These are phyloP conservation scores for Eutrema heterophyllum DNA, from an alignment of 345 rosid species.

Conservation along the genomic window DNA sequence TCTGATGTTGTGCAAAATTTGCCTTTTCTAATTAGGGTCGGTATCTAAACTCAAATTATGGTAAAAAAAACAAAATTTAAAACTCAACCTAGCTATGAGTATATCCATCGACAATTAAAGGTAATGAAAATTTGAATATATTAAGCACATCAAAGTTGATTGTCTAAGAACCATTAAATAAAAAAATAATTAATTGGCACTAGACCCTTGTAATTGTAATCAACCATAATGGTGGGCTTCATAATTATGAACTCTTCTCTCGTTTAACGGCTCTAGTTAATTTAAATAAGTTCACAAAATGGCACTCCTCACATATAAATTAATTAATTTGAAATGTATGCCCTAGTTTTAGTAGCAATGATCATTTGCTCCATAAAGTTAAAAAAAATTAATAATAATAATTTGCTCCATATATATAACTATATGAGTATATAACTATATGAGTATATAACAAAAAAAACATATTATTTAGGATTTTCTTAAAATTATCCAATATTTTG, in stretches of 20 bases:
- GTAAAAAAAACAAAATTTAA: background rate
- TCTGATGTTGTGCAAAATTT: background rate
- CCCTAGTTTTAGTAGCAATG: slow-evolving; percentile 1
- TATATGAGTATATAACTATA: no score
- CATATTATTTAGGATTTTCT: background rate
- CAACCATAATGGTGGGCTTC: slow-evolving; percentile 4
- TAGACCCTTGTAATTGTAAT: background rate
- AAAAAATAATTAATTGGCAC: background rate
- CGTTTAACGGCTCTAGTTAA: slow-evolving; percentile 14
- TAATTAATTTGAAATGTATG: background rate
- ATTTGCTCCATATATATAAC: background rate
- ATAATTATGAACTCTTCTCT: slow-evolving; percentile 8
- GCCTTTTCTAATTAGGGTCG: background rate
- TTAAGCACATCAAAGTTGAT: background rate
- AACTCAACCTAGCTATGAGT: background rate
- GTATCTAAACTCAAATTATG: background rate
- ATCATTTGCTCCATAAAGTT: background rate
- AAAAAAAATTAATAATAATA: no score
- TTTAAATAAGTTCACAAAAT: background rate
- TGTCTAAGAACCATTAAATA: background rate
- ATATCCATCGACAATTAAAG: background rate
- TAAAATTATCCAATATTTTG: background rate
- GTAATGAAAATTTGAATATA: background rate
- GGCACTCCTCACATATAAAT: background rate
- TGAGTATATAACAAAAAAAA: background rate